These are phyloP conservation scores for Zymoseptoria passerinii DNA, from an alignment of 2,329 filamentous ascomycete species.

Conservation along the genomic window DNA sequence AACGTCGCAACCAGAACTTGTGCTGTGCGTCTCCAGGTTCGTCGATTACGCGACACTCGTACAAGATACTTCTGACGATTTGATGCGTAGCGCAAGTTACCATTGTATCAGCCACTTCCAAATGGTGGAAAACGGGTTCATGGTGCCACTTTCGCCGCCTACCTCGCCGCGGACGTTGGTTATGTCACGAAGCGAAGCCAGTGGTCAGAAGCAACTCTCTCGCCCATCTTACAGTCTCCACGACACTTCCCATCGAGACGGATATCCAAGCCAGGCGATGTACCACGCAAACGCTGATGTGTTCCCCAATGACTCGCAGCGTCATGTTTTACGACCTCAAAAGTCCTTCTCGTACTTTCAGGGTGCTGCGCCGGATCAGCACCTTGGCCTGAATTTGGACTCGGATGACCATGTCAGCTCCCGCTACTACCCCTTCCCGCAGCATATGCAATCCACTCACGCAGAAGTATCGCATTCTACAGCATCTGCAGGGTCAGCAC, in stretches of 20 bases:
- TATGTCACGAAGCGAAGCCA: slow-evolving; percentile 36
- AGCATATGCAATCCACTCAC: background rate
- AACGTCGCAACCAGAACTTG: background rate
- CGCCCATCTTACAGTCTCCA: slow-evolving; percentile 27
- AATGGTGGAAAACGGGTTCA: slow-evolving; percentile 37
- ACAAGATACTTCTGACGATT: background rate
- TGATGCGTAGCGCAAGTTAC: background rate
- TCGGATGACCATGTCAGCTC: background rate
- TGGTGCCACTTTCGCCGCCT: slow-evolving; percentile 42
- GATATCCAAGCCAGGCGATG: background rate
- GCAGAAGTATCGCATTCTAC: slow-evolving; percentile 2
- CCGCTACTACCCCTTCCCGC: background rate
- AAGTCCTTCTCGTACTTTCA: slow-evolving; percentile 39
- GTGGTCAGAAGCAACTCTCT: slow-evolving; percentile 36
- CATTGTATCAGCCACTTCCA: slow-evolving; percentile 4
- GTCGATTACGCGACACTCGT: background rate
- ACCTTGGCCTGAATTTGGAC: background rate
- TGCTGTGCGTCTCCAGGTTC: background rate
- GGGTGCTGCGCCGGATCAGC: slow-evolving; percentile 14
- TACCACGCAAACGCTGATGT: background rate
- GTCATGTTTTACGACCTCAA: slow-evolving; percentile 35
- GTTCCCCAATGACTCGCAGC: slow-evolving; percentile 6
- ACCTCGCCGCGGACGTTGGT: slow-evolving; percentile 45
- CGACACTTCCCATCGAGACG: slow-evolving; percentile 2
- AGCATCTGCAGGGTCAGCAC: slow-evolving; percentile 36